phyloP scores from a whole-genome alignment of 805 yeast species.

The Suhomyces canberraensis region DNA sequence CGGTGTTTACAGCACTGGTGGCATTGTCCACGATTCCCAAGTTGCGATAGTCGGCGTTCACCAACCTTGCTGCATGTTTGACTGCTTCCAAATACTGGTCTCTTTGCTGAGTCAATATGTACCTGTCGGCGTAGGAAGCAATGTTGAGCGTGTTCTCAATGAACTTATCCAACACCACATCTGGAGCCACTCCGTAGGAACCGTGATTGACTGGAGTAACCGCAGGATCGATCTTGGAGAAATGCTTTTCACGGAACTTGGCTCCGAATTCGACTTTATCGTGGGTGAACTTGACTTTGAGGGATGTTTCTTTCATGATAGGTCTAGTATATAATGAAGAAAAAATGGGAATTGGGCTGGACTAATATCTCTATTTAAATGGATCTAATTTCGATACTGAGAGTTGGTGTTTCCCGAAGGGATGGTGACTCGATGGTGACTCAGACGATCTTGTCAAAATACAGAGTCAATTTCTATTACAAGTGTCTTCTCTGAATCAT shows the following conservation, averaged over 20 bases:
- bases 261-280: too few species aligned
- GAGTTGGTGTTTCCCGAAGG: too few species aligned
- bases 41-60: constrained; percentile 46
- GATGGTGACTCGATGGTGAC: too few species aligned
- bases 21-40: constrained; percentile 59
- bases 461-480: too few species aligned
- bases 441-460: too few species aligned
- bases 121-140: constrained; percentile 47
- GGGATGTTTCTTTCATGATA: too few species aligned
- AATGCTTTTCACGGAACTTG: constrained; percentile 46
- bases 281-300: too few species aligned
- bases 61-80: constrained; percentile 32
- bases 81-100: constrained; percentile 32
- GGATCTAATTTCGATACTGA: too few species aligned
- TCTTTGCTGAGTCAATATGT: constrained; percentile 24
- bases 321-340: too few species aligned
- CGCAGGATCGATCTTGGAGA: constrained; percentile 37
- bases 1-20: constrained; percentile 55
- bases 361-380: too few species aligned
- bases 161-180: constrained; percentile 40
- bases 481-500: too few species aligned
- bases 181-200: constrained; percentile 58
- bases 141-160: constrained; percentile 21
- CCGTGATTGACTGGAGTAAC: constrained; percentile 59
- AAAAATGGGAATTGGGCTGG: too few species aligned